Evolutionary conservation across 2,329 filamentous ascomycete species (phyloP).

Genomic region (Emmonsiellopsis sp.): DNA sequence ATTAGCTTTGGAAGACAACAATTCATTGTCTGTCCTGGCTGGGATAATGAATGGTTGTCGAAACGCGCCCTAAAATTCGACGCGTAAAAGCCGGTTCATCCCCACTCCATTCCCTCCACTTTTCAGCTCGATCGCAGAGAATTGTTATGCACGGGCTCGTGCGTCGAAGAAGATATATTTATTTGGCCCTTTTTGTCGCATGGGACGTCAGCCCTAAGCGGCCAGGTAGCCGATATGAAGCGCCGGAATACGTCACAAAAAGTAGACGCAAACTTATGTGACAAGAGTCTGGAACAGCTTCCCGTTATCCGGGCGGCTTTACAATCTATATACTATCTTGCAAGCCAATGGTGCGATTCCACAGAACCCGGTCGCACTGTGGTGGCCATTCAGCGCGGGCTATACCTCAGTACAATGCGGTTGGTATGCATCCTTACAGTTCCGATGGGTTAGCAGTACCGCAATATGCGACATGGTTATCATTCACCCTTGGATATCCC

Average conservation of each 20-base stretch:
- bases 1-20: not conserved
- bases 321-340: not conserved
- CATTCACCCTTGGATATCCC: not conserved
- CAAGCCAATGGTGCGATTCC: not conserved
- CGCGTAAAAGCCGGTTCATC: not conserved
- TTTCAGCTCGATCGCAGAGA: not conserved
- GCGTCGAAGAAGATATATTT: not conserved
- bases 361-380: not conserved
- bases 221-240: not conserved
- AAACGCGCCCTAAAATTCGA: not conserved
- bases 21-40: not conserved
- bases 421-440: not conserved
- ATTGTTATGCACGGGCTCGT: not conserved
- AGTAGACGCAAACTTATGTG: not conserved
- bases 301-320: not conserved
- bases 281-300: not conserved
- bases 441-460: not conserved
- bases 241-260: not conserved
- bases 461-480: not conserved
- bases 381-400: not conserved
- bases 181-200: not conserved
- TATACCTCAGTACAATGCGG: not conserved
- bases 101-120: slow-evolving; percentile 1
- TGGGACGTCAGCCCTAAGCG: not conserved
- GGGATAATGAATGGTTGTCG: not conserved